Percentiles rank a stretch among this genome's conserved stretches.
phyloP scores from a whole-genome alignment of 495 filamentous ascomycete genomes.

The Tuber aestivum region DNA sequence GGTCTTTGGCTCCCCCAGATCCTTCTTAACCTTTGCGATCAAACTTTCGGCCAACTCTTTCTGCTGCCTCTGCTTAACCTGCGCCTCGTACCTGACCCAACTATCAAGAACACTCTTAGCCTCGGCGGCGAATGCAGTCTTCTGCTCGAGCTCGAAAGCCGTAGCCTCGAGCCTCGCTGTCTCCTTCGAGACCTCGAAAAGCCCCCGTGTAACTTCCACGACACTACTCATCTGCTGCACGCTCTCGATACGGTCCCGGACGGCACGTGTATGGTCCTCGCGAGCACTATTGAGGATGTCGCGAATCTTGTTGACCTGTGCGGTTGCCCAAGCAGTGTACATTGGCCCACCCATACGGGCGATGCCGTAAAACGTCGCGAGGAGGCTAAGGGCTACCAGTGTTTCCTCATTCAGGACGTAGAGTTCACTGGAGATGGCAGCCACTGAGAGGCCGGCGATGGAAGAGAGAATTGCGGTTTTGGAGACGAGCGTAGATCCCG shows the following conservation, averaged over 20 bases:
- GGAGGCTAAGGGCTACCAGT: constrained; percentile 78
- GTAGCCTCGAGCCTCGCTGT: constrained; percentile 91
- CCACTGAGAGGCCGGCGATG: constrained; percentile 79
- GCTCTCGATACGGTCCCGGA: constrained; percentile 84
- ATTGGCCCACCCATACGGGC: constrained; percentile 86
- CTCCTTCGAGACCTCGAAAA: constrained; percentile 99
- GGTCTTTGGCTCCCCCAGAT: constrained; percentile 91
- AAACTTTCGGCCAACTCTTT: constrained; percentile 84
- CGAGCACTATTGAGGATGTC: constrained; percentile 87
- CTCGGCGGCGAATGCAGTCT: constrained; percentile 78
- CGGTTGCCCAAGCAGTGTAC: constrained; percentile 87
- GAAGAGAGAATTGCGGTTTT: constrained; percentile 96
- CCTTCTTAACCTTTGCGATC: constrained; percentile 95
- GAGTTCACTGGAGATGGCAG: constrained; percentile 98
- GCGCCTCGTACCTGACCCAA: constrained; percentile 96
- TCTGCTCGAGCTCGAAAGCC: constrained; percentile 95
- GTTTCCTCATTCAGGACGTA: constrained; percentile 99
- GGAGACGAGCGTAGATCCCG: constrained; percentile 75
- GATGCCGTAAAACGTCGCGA: constrained; percentile 82
- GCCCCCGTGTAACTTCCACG: constrained; percentile 88
- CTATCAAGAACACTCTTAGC: constrained; percentile 94
- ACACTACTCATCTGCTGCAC: constrained; percentile 89
- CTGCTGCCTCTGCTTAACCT: constrained; percentile 98
- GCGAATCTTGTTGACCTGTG: constrained; percentile 79
- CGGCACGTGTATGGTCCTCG: constrained; percentile 88